Base-by-base conservation (phyloP, 257 asterid genomes). In the Cordia subcordata region DNA sequence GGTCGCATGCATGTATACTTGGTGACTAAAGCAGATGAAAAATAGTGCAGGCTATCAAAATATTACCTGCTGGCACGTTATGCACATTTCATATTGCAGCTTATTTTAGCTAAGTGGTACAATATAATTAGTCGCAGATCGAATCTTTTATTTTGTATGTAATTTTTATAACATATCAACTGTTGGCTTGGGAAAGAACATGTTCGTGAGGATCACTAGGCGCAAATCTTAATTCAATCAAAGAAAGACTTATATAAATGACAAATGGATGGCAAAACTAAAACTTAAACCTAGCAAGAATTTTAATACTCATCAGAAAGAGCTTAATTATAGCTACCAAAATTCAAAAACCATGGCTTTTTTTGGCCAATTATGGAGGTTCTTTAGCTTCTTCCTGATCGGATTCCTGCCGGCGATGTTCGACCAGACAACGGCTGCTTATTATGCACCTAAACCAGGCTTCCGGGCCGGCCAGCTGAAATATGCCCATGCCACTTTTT, bases 401-500 rank as follows among this genome's bases (percentile, higher is more conserved):
- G 61, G 57, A 17, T 52, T 80, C 58, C 49, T 72, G 60, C 4
- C 78, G 57, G 51, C 72, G 14, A 55, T 65, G 15, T 38, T 39
- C 0, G 61, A 44, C 5, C 68, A 63, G 45, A 68, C 73, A n/a
- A 88, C 78, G 0, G 77, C 18, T 0, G 77, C 65, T 5, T 77
- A 63, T 38, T 53, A 75, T 62, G 11, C 68, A 1, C 72, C 75
- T 2, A 27, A 59, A 11, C 60, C 74, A 3, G 51, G 11, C 1
- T 82, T 77, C 61, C 66, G 20, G 32, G 61, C 84, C 22, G 72
- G 72, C 12, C 50, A 71, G 8, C 80, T 88, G 92, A 58, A 75
- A 54, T 74, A 51, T 54, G 92, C 92, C 45, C 63, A 61, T 67
- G 95, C 92, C 44, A 86, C 92, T 1, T 86, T 86, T 64, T 86